Conservation (phyloP, 768 basidiomycete genomes). For the Imleria badia region DNA sequence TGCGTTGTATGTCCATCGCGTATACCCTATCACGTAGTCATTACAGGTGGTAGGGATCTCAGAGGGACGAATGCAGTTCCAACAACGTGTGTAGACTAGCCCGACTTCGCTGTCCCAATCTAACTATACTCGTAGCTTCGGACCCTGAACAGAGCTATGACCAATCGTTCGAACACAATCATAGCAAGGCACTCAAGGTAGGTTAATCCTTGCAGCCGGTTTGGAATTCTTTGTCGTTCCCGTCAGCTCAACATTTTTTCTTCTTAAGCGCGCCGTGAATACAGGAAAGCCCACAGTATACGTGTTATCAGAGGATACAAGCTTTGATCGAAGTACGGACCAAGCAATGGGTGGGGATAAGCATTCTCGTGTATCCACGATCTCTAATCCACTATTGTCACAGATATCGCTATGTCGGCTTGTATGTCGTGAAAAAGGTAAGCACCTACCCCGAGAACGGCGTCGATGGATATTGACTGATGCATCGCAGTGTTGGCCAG, state of each 20-base stretch:
- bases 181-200: constrained; percentile 71
- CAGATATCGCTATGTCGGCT: constrained; percentile 89
- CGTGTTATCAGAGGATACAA: constrained; percentile 83
- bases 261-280: constrained; percentile 66
- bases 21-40: neutral
- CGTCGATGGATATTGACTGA: neutral
- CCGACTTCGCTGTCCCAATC: neutral
- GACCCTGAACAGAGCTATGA: constrained; percentile 82
- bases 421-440: constrained; percentile 78
- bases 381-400: neutral
- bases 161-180: constrained; percentile 73
- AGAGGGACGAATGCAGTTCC: constrained; percentile 80
- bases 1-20: constrained; percentile 64
- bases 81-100: constrained; percentile 63
- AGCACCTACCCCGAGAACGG: neutral
- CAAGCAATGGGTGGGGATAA: constrained; percentile 62
- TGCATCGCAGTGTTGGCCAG: constrained; percentile 63
- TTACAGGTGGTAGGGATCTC: constrained; percentile 76
- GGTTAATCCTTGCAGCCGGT: neutral
- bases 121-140: constrained; percentile 56
- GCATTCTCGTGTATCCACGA: neutral
- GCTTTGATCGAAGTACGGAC: constrained; percentile 67
- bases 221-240: neutral
- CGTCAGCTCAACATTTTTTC: neutral
- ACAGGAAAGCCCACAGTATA: constrained; percentile 78